Evolutionary conservation across 306 rosid species (phyloP).

Genomic region (Vigna mungo): DNA sequence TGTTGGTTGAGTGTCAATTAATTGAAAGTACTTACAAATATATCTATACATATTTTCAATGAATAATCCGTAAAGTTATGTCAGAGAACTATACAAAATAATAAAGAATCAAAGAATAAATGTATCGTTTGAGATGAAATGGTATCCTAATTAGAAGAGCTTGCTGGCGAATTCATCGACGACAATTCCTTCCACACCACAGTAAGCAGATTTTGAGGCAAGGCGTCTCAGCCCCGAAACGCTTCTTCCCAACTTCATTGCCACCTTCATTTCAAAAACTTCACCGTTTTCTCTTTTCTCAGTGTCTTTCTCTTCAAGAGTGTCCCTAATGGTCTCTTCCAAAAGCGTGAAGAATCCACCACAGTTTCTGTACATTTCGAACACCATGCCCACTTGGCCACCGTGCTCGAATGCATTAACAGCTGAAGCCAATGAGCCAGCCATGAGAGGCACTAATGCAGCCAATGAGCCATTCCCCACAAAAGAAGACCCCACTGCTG

Average conservation of each 20-base stretch:
- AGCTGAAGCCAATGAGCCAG: conserved; percentile 56
- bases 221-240: conserved; percentile 55
- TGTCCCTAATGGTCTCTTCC: conserved; percentile 50
- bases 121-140: too few relatives aligned
- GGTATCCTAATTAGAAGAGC: conserved; percentile 1
- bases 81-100: background rate
- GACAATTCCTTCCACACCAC: conserved; percentile 42
- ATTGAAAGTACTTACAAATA: background rate
- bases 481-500: conserved; percentile 57
- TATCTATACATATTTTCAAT: background rate
- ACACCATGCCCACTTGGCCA: conserved; percentile 71
- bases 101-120: conserved; percentile 3
- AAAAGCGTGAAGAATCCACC: conserved; percentile 60
- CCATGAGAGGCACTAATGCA: conserved; percentile 47
- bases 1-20: background rate
- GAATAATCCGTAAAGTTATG: background rate
- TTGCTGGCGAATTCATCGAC: conserved; percentile 58
- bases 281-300: conserved; percentile 70
- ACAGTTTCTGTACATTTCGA: conserved; percentile 69
- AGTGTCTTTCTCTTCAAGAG: conserved; percentile 56
- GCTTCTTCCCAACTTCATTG: conserved; percentile 66
- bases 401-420: conserved; percentile 64
- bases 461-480: conserved; percentile 46
- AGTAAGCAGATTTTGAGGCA: conserved; percentile 53
- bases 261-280: conserved; percentile 62